Percentiles rank a stretch among this genome's conserved stretches.
Conservation (phyloP, 768 basidiomycete species). For the Sporobolomyces roseus region DNA sequence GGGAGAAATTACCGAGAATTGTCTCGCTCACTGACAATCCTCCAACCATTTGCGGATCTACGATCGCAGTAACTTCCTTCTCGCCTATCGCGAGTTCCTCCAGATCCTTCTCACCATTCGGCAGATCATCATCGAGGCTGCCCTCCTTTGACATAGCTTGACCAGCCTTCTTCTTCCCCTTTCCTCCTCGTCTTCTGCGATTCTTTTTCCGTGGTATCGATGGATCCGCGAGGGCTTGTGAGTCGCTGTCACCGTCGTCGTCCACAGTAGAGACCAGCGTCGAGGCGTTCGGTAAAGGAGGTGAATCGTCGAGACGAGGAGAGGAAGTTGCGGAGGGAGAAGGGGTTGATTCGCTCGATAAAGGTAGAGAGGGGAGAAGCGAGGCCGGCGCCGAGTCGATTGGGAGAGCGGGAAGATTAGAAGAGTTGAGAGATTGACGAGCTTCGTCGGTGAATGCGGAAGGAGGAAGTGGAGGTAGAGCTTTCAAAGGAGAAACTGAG, state of each 20-base stretch:
- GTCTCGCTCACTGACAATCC: constrained; percentile 48
- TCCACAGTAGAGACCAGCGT: constrained; percentile 43
- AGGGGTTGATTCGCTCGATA: not conserved
- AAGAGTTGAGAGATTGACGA: not conserved
- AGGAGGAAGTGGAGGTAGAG: constrained; percentile 32
- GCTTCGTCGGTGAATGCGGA: not conserved
- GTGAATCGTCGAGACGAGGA: constrained; percentile 12
- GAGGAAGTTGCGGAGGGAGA: not conserved
- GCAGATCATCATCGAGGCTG: constrained; percentile 22
- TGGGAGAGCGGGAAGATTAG: not conserved
- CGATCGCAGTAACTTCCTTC: constrained; percentile 20
- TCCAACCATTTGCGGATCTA: constrained; percentile 45
- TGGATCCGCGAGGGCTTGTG: constrained; percentile 46
- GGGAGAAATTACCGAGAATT: constrained; percentile 48
- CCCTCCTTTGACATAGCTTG: constrained; percentile 16
- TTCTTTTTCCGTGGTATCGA: constrained; percentile 32
- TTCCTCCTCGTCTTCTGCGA: constrained; percentile 30
- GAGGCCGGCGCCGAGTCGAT: not conserved
- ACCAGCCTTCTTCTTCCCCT: constrained; percentile 40
- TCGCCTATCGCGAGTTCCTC: constrained; percentile 36
- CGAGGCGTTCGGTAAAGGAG: constrained; percentile 2
- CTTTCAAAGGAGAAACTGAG: constrained; percentile 19
- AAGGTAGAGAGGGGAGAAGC: not conserved
- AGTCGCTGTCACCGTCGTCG: constrained; percentile 46
- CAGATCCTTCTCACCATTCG: constrained; percentile 24